Evolutionary conservation across 495 filamentous ascomycete species (phyloP).

Genomic region (Penicillium verhagenii): DNA sequence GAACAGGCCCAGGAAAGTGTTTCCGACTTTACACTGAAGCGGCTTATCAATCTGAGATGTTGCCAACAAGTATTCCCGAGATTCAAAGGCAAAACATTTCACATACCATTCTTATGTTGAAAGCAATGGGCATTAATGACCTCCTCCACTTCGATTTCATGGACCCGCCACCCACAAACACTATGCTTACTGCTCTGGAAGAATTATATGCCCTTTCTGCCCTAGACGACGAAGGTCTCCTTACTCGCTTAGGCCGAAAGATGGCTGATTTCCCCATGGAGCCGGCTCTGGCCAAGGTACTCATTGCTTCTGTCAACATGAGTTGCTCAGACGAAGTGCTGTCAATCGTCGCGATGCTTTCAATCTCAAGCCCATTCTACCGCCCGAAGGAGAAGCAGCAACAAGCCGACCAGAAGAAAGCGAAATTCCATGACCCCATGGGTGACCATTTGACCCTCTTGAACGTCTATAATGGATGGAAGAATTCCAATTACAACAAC

Average conservation of each 20-base stretch:
- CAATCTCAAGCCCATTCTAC: conserved; percentile 82
- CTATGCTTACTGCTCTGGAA: conserved; percentile 94
- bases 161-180: conserved; percentile 96
- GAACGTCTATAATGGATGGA: conserved; percentile 97
- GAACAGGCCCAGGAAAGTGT: conserved; percentile 95
- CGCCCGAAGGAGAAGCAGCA: conserved; percentile 94
- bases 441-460: conserved; percentile 93
- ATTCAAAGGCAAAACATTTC: conserved; percentile 97
- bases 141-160: conserved; percentile 98
- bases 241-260: conserved; percentile 89
- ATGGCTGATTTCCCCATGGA: conserved; percentile 99
- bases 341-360: conserved; percentile 93
- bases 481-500: conserved; percentile 71
- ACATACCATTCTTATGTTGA: conserved; percentile 94
- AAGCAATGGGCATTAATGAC: conserved; percentile 99
- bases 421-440: conserved; percentile 92
- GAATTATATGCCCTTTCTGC: conserved; percentile 91
- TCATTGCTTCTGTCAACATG: conserved; percentile 84
- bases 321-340: conserved; percentile 92
- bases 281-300: conserved; percentile 81
- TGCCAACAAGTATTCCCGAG: conserved; percentile 92
- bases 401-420: conserved; percentile 95
- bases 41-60: conserved; percentile 95
- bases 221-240: conserved; percentile 91
- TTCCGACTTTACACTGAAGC: conserved; percentile 95